Conservation (phyloP, 2,329 filamentous ascomycete species). For the Endothia cerciana region DNA sequence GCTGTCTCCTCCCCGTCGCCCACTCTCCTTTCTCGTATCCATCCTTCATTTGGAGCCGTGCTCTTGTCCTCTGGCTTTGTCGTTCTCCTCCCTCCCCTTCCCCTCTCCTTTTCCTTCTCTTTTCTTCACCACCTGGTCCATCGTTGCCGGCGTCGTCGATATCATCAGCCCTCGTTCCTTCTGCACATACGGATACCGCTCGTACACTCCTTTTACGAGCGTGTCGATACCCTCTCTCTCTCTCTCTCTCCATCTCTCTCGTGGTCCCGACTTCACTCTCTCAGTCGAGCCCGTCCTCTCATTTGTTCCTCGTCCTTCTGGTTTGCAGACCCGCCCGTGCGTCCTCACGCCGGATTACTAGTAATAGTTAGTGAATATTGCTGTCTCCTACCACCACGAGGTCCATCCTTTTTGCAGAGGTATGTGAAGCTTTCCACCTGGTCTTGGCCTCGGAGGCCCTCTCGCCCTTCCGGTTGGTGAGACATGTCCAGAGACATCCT, state of each 20-base stretch:
- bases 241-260: conserved; percentile 26
- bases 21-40: conserved; percentile 30
- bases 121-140: conserved; percentile 33
- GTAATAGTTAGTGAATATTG: conserved; percentile 26
- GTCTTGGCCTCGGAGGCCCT: too few relatives aligned
- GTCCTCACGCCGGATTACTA: neutral
- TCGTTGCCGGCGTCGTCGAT: conserved; percentile 39
- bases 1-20: conserved; percentile 3
- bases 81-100: neutral
- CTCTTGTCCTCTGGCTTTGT: neutral
- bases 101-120: conserved; percentile 18
- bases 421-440: conserved; percentile 17
- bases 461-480: too few relatives aligned
- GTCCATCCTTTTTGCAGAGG: conserved; percentile 25
- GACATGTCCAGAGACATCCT: neutral
- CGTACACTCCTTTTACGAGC: conserved; percentile 16
- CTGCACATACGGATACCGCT: conserved; percentile 29
- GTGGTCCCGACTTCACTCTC: conserved; percentile 52
- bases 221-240: conserved; percentile 12
- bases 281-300: conserved; percentile 53
- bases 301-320: conserved; percentile 36
- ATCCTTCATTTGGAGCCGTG: conserved; percentile 23
- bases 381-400: conserved; percentile 21
- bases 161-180: conserved; percentile 38
- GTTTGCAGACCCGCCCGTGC: conserved; percentile 11